phyloP scores from a whole-genome alignment of 2,329 filamentous ascomycete species.

The Hypomyces rosellus region DNA sequence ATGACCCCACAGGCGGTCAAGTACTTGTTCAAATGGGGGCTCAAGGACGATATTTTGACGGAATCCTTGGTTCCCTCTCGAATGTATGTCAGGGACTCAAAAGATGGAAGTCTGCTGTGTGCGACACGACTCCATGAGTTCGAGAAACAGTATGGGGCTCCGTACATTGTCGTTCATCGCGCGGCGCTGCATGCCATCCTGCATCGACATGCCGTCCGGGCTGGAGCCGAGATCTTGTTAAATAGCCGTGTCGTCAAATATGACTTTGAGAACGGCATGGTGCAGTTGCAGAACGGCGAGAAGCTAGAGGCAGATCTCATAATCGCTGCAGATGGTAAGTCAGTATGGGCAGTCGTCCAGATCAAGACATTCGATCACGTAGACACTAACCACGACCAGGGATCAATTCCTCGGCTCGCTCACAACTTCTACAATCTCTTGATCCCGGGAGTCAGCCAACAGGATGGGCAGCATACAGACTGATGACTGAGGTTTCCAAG shows the following conservation, averaged over 20 bases:
- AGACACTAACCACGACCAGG: constrained; percentile 3
- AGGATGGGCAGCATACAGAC: constrained; percentile 35
- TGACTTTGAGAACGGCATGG: constrained; percentile 15
- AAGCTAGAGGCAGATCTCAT: constrained; percentile 24
- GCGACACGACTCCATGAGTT: constrained; percentile 15
- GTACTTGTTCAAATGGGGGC: constrained; percentile 25
- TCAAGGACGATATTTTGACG: constrained; percentile 14
- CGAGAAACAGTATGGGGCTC: constrained; percentile 21
- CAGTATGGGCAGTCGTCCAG: too few species aligned
- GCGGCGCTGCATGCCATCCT: constrained; percentile 29
- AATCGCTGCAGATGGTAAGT: constrained; percentile 29
- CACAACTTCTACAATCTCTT: constrained; percentile 12
- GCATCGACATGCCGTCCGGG: constrained; percentile 19
- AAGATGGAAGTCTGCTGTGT: constrained; percentile 19
- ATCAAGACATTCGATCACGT: too few species aligned
- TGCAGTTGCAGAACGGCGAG: constrained; percentile 18
- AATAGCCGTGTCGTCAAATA: constrained; percentile 20
- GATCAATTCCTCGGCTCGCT: constrained; percentile 23
- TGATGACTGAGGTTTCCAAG: constrained; percentile 30
- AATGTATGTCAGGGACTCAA: constrained; percentile 20
- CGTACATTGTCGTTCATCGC: constrained; percentile 30
- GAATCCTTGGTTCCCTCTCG: constrained; percentile 16
- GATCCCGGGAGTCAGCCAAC: constrained; percentile 18
- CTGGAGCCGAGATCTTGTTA: constrained; percentile 20
- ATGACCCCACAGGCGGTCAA: constrained; percentile 27